Base-by-base conservation (phyloP, 352 stramenopile genomes). In the Globisporangium ultimum region DNA sequence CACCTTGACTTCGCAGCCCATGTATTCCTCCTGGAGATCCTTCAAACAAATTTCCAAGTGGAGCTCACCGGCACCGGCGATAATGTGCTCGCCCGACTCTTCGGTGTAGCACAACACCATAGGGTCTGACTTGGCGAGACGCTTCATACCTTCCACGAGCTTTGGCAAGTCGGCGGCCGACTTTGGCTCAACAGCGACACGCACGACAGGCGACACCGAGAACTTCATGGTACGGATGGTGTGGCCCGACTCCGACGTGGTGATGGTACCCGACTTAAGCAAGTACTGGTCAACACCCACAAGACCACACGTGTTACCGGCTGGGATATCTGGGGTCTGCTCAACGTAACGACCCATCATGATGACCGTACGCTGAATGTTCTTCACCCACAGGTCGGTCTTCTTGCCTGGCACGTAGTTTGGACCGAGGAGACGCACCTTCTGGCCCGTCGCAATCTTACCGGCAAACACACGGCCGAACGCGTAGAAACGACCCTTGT, bases 201-300 rank as follows among this genome's bases (percentile, higher is more conserved):
- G 96, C 71, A 99, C 97, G 71, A 99, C 97, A 43, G 97, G 97
- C 53, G 97, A 99, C 55, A 99, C 97, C 57, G 93, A 98, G 84
- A 99, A 99, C 87, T 99, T 99, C 97, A 99, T 99, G 57, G 97
- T 99, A 83, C 98, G 98, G 81, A 99, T 99, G 46, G 82, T 97
- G 91, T 98, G 91, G 53, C 96, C 97, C 71, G 96, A 96, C 66
- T 99, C 97, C 24, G 87, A 98, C 50, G 96, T 99, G 61, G 96
- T 98, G 70, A 99, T 98, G 55, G 98, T 99, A 84, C 96, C 98
- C 67, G 89, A 98, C 95, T 99, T 99, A 65, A 99, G 88, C 66
- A 99, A 82, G 95, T 99, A 99, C 80, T 99, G 95, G 87, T 99
- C 97, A 15, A 99, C 96, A 84, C 98, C 97, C 40, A 99, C 97